Evolutionary conservation across 371 early-diverging fungal species (phyloP), one percentile per base, ranked within the genome.

Genomic region (Syncephalastrum monosporum): DNA sequence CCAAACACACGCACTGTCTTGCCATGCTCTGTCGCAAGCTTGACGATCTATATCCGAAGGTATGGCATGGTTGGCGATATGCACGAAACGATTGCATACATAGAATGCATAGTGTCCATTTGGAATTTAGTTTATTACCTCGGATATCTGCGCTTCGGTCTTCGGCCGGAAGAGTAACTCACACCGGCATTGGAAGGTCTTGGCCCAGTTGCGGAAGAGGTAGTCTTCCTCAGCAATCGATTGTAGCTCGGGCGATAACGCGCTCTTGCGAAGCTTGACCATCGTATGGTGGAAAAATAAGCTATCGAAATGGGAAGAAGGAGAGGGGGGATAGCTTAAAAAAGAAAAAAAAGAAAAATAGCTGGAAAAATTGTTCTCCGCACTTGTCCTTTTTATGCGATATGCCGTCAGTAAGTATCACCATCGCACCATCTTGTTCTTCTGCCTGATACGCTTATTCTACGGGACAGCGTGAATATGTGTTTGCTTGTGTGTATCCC

Each of bases 171-270:
- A 81, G 56, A 82, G 82, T 25, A 81, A 65, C 50, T 79, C 78
- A 10, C 90, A 87, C 17, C 41, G 53, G 62, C 90, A 88, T 5
- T 56, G 56, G 59, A 85, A 89, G 0, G 92, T 91, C 45, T 81
- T 74, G 42, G 90, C 82, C 93, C 92, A 93, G 79, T 93, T 93
- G 53, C 71, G 66, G 56, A 83, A 83, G 1, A 63, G 57, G 54
- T 68, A 64, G 33, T 69, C 52, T 14, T 65, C 66, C 10, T 50
- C 51, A 16, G 70, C 65, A 53, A 75, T 69, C 19, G 50, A 48
- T 49, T 63, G 59, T 15, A 76, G 43, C 3, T 47, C 53, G 8
- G 61, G 49, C 38, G 42, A 27, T 13, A 55, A 29, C 46, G 42
- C 45, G 46, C 21, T 55, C 16, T 45, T 55, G 21, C 43, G 55